A percentile compares a stretch with the other conserved stretches of the same genome.
Conservation (phyloP, 352 stramenopile genomes). For the Phytophthora cactorum region DNA sequence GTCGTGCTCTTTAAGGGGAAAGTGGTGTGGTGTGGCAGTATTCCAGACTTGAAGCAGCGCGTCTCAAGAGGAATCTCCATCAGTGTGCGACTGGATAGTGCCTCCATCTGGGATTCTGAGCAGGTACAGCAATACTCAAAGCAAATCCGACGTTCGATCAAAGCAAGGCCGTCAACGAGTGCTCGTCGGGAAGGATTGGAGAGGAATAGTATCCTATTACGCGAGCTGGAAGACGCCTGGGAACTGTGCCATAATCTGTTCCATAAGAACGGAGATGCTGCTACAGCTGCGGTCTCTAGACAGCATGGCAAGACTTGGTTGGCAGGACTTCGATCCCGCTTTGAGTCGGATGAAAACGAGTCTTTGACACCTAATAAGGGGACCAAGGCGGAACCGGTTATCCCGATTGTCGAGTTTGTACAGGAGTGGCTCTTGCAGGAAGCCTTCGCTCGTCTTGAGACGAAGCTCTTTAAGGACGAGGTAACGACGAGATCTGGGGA, state of each 20-base stretch:
- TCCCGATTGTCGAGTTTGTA: conserved; percentile 70
- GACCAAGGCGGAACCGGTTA: background rate
- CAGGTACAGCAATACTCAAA: conserved; percentile 51
- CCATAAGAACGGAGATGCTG: conserved; percentile 30
- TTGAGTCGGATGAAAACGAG: conserved; percentile 40
- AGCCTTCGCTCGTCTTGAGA: conserved; percentile 64
- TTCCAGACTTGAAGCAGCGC: conserved; percentile 81
- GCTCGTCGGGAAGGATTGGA: conserved; percentile 23
- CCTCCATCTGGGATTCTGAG: conserved; percentile 46
- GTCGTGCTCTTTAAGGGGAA: conserved; percentile 80
- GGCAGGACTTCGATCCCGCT: conserved; percentile 42
- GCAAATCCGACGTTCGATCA: conserved; percentile 42
- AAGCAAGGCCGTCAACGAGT: conserved; percentile 14
- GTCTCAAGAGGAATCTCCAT: conserved; percentile 73
- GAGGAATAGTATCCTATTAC: conserved; percentile 31
- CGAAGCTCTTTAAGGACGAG: conserved; percentile 52
- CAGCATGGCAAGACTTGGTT: conserved; percentile 54
- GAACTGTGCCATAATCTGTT: conserved; percentile 49
- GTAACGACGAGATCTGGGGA: conserved; percentile 54
- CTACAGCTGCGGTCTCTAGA: conserved; percentile 15
- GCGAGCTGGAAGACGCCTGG: conserved; percentile 62
- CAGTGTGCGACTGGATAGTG: conserved; percentile 62
- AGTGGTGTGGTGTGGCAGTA: conserved; percentile 78
- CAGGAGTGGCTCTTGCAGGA: conserved; percentile 82
- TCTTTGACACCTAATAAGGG: background rate